Conservation (phyloP, 371 early-diverging fungal species). For the Mucor velutinosus region DNA sequence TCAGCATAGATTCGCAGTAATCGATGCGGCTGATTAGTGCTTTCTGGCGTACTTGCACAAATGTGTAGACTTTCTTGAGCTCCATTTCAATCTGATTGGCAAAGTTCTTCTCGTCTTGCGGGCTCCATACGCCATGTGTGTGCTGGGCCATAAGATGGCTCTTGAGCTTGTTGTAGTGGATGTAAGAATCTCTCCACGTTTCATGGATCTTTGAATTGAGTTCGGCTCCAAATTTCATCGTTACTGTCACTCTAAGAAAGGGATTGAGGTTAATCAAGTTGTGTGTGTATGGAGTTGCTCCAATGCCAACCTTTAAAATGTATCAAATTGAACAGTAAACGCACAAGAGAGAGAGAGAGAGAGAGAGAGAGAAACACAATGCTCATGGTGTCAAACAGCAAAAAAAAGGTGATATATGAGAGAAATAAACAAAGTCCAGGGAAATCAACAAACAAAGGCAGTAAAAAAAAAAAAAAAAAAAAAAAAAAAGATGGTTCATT, state of each 20-base stretch:
- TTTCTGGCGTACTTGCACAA: constrained; percentile 74
- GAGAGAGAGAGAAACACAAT: no score
- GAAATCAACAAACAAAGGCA: not conserved
- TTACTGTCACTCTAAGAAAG: not conserved
- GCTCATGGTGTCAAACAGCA: not conserved
- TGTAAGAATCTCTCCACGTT: constrained; percentile 44
- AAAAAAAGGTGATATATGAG: not conserved
- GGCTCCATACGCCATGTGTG: constrained; percentile 43
- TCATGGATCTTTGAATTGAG: constrained; percentile 36
- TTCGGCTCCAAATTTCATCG: constrained; percentile 52
- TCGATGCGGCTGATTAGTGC: constrained; percentile 74
- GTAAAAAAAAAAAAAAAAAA: not conserved
- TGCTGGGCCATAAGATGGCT: constrained; percentile 27
- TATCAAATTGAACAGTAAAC: not conserved
- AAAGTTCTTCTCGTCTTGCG: constrained; percentile 73
- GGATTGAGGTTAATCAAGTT: no score
- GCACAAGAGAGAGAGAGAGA: no score
- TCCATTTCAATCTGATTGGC: constrained; percentile 71
- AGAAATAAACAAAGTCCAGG: not conserved
- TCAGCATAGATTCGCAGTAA: constrained; percentile 66
- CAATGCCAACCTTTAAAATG: not conserved
- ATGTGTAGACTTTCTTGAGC: constrained; percentile 81
- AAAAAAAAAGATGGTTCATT: not conserved
- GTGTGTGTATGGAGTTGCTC: no score
- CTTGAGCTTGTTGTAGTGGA: constrained; percentile 45